Evolutionary conservation across 768 basidiomycete species (phyloP), one percentile per base, ranked within the genome.

Genomic region (Leccinum broughii): DNA sequence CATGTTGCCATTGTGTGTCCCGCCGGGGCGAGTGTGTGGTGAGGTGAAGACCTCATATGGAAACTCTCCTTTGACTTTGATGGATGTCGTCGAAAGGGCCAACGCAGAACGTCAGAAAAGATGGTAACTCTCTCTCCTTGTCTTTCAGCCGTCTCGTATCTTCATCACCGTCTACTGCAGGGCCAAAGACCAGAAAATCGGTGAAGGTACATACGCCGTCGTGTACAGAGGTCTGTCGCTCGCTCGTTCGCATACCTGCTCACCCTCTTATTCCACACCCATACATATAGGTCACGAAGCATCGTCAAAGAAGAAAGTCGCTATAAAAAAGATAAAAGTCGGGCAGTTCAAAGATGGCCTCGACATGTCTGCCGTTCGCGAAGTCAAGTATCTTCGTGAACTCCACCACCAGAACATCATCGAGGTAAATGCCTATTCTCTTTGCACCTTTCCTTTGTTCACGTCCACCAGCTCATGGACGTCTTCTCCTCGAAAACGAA

Each of bases 241-340:
- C 9, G 35, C 24, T 51, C 39, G 26, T 10, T 32, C 32, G 11
- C 35, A 32, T 24, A 28, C 6, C 8, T 50, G n/a, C 14, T 1
- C 30, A 28, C 35, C 50, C 30, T 46, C 62, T 48, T 22, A 60
- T 54, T 15, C 59, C 53, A 51, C 59, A 28, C 41, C 26, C 51
- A 46, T 63, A 94, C 51, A 48, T 63, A 94, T 63, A 94, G 93
- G 92, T 26, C 81, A 87, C 63, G 89, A 93, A 67, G 80, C 83
- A 17, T 77, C 85, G 0, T 92, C 90, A 3, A 86, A 86, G 32
- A 80, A 87, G n/a, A 90, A 88, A 75, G 88, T 98, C 0, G 97
- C 97, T 58, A 96, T 99, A 67, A 99, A 99, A 80, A 98, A 98
- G 77, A 96, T 97, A 66, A 96, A 96, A 69, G 89, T 95, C 14